These are phyloP conservation scores for Leccinum subfulvum DNA, from an alignment of 1,284 basidiomycete genomes.

Conservation along the genomic window DNA sequence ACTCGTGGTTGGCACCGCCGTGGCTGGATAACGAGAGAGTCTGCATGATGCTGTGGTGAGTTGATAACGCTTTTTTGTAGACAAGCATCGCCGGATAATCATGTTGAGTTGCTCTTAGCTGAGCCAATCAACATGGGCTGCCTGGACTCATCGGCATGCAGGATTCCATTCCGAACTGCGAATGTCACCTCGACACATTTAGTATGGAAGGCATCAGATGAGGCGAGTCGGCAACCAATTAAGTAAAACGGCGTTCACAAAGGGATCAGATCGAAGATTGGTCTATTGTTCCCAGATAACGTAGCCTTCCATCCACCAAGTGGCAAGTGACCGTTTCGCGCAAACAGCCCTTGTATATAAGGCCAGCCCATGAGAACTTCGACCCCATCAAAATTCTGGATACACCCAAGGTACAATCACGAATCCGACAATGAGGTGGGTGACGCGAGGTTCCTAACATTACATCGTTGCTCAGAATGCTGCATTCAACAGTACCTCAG, in stretches of 20 bases:
- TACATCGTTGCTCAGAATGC: not conserved
- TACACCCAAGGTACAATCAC: not conserved
- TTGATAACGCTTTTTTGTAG: not conserved
- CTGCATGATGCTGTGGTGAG: not conserved
- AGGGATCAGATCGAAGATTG: not conserved
- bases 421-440: conserved; percentile 10
- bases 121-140: not conserved
- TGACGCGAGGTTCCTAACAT: not conserved
- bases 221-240: not conserved
- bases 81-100: not conserved
- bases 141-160: not conserved
- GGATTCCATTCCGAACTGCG: not conserved
- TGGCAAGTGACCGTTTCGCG: not conserved
- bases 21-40: not conserved
- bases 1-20: not conserved
- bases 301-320: not conserved
- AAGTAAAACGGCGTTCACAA: not conserved
- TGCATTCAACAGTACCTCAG: not conserved
- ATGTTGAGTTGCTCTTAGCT: not conserved
- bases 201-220: not conserved
- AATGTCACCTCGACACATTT: not conserved
- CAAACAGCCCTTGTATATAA: not conserved
- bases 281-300: not conserved
- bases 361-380: not conserved
- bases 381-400: not conserved